Conservation (phyloP, 2,329 filamentous ascomycete genomes). For the Paecilomyces variotii region DNA sequence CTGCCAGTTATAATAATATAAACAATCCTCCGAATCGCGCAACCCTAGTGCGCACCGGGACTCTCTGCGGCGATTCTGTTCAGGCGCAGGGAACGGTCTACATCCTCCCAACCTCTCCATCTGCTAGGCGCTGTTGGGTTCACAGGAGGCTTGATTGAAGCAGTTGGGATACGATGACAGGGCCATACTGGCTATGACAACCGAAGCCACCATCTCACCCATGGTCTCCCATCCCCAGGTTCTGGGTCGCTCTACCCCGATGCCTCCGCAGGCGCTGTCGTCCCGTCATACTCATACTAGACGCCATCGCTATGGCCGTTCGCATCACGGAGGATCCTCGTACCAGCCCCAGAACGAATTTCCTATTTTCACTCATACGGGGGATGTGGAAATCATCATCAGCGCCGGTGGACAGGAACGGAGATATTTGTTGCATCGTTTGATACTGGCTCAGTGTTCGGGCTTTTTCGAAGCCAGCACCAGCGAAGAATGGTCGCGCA, state of each 20-base stretch:
- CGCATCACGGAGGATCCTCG: conserved; percentile 64
- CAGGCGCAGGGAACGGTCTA: neutral
- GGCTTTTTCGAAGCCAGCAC: conserved; percentile 83
- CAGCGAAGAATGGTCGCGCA: conserved; percentile 64
- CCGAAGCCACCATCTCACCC: conserved; percentile 5
- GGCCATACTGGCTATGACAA: neutral
- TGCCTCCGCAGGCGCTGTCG: conserved; percentile 56
- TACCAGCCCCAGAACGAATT: conserved; percentile 81
- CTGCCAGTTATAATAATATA: neutral
- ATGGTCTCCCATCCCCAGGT: conserved; percentile 40
- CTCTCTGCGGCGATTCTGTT: neutral
- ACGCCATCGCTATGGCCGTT: conserved; percentile 70
- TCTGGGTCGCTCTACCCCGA: conserved; percentile 47
- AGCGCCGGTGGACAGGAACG: conserved; percentile 63
- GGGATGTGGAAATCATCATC: conserved; percentile 86
- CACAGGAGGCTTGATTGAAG: neutral
- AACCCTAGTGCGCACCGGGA: neutral
- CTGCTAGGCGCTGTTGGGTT: neutral
- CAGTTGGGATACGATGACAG: neutral
- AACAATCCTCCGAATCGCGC: neutral
- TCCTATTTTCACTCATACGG: conserved; percentile 79
- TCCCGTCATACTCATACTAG: conserved; percentile 54
- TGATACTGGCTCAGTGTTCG: conserved; percentile 83
- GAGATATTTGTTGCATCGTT: conserved; percentile 75
- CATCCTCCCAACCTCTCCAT: neutral